Percentiles rank a stretch among this genome's conserved stretches.
phyloP scores from a whole-genome alignment of 2,329 filamentous ascomycete species.

The Coniochaeta sp. region DNA sequence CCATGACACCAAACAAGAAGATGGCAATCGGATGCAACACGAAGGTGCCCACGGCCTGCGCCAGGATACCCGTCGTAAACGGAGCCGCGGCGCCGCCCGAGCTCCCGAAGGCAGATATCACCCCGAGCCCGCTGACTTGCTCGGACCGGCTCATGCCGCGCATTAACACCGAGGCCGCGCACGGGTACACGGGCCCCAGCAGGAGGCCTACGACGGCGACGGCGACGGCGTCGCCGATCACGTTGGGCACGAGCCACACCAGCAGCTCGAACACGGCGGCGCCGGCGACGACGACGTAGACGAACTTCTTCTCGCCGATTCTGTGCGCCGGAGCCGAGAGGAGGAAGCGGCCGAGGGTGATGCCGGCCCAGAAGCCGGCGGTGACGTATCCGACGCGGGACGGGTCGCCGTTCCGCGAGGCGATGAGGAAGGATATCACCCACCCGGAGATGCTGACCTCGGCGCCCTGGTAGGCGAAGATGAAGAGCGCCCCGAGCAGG shows the following conservation, averaged over 20 bases:
- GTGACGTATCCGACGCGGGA: conserved; percentile 73
- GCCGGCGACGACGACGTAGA: conserved; percentile 54
- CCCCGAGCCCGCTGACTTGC: conserved; percentile 56
- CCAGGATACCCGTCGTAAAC: conserved; percentile 57
- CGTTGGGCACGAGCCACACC: conserved; percentile 70
- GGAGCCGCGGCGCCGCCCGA: conserved; percentile 62
- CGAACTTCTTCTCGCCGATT: conserved; percentile 64
- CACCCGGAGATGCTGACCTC: conserved; percentile 81
- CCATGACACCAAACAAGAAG: conserved; percentile 57
- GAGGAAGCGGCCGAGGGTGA: conserved; percentile 68
- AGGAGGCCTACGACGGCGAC: conserved; percentile 66
- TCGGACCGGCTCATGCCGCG: conserved; percentile 50
- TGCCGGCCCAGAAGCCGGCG: conserved; percentile 63
- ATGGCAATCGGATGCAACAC: conserved; percentile 63
- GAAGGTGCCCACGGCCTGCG: conserved; percentile 54
- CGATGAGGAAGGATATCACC: conserved; percentile 80
- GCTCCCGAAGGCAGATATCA: conserved; percentile 63
- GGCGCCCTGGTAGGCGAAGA: conserved; percentile 80
- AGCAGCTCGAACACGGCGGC: conserved; percentile 65
- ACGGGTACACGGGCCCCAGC: conserved; percentile 74
- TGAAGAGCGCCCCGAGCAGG: conserved; percentile 69
- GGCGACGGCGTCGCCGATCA: conserved; percentile 62
- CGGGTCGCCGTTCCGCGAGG: conserved; percentile 61
- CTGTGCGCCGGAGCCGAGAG: conserved; percentile 59
- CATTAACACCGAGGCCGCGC: conserved; percentile 57